A percentile compares a stretch with the other conserved stretches of the same genome.
Conservation (phyloP, 768 basidiomycete species). For the Phylloporus sp. region DNA sequence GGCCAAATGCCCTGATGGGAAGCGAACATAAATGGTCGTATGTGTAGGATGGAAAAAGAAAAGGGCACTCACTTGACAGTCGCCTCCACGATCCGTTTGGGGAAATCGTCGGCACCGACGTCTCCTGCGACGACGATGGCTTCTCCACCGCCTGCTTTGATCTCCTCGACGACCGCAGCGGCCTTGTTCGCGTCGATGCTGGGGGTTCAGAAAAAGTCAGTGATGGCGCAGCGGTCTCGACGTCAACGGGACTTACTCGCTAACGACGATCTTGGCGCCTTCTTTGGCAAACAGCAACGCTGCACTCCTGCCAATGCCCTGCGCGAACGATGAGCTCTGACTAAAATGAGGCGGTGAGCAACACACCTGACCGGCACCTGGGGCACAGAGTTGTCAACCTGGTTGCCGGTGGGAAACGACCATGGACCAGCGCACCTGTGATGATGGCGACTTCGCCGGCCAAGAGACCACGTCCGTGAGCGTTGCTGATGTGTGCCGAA, state of each 20-base stretch:
- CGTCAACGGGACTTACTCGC: constrained; percentile 52
- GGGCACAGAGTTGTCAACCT: not conserved
- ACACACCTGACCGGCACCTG: constrained; percentile 73
- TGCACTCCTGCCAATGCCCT: constrained; percentile 77
- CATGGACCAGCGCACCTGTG: constrained; percentile 64
- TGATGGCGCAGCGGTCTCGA: not conserved
- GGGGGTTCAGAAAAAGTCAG: constrained; percentile 2
- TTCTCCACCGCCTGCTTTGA: constrained; percentile 68
- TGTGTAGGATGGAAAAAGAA: not conserved
- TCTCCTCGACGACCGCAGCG: constrained; percentile 63
- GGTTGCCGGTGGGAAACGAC: not conserved
- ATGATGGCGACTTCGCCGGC: constrained; percentile 81
- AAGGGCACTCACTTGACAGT: constrained; percentile 65
- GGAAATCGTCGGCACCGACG: constrained; percentile 80
- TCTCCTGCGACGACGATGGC: constrained; percentile 75
- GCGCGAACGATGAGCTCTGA: not conserved
- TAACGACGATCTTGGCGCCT: constrained; percentile 82
- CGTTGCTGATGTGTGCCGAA: constrained; percentile 61
- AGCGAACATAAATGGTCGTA: not conserved
- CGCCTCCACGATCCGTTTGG: constrained; percentile 70
- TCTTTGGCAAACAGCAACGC: constrained; percentile 80
- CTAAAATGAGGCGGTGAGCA: not conserved
- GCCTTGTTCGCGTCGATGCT: constrained; percentile 75
- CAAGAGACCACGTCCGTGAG: constrained; percentile 52
- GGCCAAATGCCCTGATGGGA: constrained; percentile 64